These are phyloP conservation scores for Fragaria iinumae DNA, from an alignment of 306 rosid species.

Conservation along the genomic window DNA sequence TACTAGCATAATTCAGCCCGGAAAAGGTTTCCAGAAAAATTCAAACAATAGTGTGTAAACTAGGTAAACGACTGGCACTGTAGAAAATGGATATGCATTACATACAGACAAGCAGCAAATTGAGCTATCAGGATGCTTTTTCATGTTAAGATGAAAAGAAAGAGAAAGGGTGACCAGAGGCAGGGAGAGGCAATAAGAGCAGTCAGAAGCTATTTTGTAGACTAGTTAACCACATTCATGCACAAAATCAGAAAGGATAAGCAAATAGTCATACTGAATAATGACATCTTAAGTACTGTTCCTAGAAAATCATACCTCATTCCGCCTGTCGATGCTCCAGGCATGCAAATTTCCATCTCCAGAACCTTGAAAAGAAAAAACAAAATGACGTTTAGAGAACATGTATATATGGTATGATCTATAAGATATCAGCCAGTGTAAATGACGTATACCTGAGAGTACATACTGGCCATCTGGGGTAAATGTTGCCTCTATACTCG, in stretches of 20 bases:
- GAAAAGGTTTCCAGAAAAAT: background rate
- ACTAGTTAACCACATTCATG: background rate
- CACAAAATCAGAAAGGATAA: background rate
- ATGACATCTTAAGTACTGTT: background rate
- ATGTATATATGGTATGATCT: background rate
- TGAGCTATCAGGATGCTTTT: background rate
- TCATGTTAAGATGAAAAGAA: background rate
- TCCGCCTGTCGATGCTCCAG: constrained; percentile 72
- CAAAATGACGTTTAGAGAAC: background rate
- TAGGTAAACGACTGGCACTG: background rate
- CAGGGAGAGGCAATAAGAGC: background rate
- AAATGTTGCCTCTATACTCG: constrained; percentile 82
- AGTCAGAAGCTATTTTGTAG: background rate
- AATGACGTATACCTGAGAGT: constrained; percentile 62
- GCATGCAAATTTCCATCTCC: constrained; percentile 93
- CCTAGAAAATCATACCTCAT: constrained; percentile 57
- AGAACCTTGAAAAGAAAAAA: constrained; percentile 49
- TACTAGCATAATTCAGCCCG: background rate
- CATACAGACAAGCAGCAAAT: background rate
- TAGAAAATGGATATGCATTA: background rate
- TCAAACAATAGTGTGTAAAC: background rate
- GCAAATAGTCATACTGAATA: background rate
- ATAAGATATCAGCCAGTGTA: background rate
- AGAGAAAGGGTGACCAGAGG: background rate
- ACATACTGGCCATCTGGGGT: constrained; percentile 93